Conservation (phyloP, 2,329 filamentous ascomycete genomes). For the Huntiella savannae region DNA sequence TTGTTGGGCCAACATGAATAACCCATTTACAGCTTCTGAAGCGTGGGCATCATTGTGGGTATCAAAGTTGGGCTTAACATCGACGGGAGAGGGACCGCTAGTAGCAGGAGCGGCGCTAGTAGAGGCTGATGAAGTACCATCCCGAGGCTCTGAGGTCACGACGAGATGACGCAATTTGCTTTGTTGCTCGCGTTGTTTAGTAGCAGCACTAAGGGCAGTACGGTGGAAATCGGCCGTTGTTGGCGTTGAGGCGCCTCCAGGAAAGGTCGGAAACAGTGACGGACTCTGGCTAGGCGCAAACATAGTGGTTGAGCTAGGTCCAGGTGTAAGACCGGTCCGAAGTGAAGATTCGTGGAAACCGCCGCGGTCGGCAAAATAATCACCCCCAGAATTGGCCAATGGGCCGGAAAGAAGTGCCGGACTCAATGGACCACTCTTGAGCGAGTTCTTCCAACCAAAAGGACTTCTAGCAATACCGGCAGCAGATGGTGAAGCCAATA, state of each 20-base stretch:
- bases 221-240: constrained; percentile 87
- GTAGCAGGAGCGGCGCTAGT: constrained; percentile 16
- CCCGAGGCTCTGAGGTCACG: constrained; percentile 9
- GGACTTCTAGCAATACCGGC: constrained; percentile 8
- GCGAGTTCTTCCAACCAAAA: constrained; percentile 34
- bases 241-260: constrained; percentile 69
- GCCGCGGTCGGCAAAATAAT: constrained; percentile 71
- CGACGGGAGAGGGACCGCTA: constrained; percentile 35
- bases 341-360: constrained; percentile 93
- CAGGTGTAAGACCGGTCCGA: constrained; percentile 77
- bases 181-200: constrained; percentile 34
- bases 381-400: constrained; percentile 62
- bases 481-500: constrained; percentile 76
- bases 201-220: constrained; percentile 66
- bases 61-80: constrained; percentile 1
- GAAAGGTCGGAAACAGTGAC: constrained; percentile 53
- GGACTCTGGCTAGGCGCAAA: constrained; percentile 82
- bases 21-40: constrained; percentile 70
- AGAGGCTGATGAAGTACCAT: not conserved
- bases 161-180: constrained; percentile 15
- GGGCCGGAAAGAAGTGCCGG: constrained; percentile 93
- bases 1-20: constrained; percentile 58
- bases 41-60: constrained; percentile 61
- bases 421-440: constrained; percentile 82
- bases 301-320: constrained; percentile 65